Conservation (phyloP, 106 monocot genomes). For the Platanthera zijinensis region DNA sequence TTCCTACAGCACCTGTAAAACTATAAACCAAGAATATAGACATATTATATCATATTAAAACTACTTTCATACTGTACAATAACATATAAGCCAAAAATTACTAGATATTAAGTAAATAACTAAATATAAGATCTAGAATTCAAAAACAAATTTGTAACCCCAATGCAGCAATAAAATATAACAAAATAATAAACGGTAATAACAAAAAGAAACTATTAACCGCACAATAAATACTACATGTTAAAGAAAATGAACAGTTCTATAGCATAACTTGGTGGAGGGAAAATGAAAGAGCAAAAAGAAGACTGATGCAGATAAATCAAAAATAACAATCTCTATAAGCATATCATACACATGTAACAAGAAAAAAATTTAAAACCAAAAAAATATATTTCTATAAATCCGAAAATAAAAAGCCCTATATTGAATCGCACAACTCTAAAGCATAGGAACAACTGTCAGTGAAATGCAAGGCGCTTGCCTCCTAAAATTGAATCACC, state of each 20-base stretch:
- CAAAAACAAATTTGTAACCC: neutral
- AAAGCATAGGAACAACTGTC: neutral
- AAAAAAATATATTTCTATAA: neutral
- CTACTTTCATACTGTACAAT: neutral
- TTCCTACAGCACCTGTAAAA: neutral
- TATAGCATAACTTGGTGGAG: neutral
- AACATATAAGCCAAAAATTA: neutral
- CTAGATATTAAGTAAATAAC: neutral
- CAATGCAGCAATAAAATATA: neutral
- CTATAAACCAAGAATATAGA: neutral
- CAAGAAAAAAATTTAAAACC: neutral
- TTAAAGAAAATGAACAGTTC: neutral
- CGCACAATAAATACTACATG: neutral
- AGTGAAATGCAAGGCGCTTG: neutral
- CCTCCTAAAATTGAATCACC: neutral
- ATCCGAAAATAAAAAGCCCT: neutral
- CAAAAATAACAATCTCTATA: neutral
- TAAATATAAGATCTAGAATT: neutral
- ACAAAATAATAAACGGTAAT: neutral
- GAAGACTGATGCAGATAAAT: neutral
- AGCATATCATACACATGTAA: neutral
- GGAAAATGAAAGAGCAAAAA: neutral
- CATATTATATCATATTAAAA: neutral
- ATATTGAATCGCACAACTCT: neutral
- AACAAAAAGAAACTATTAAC: neutral